These are phyloP conservation scores for Prunus dulcis DNA, from an alignment of 306 rosid species.

Conservation along the genomic window DNA sequence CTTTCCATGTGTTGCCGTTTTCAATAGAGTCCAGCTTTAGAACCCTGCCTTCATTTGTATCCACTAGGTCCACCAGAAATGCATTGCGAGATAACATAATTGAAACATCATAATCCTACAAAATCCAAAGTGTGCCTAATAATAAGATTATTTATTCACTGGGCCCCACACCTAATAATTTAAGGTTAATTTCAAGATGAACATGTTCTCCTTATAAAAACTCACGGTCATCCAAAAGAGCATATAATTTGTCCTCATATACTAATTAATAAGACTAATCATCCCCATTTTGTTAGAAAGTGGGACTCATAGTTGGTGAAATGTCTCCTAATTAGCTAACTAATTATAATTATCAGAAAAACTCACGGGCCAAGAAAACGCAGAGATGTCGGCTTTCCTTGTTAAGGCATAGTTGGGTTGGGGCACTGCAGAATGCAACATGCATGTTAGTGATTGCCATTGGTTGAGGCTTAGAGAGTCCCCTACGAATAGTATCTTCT, in stretches of 20 bases:
- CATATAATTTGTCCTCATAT: too few species aligned
- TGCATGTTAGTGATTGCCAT: constrained; percentile 48
- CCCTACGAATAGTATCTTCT: constrained; percentile 47
- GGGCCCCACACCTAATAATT: not conserved
- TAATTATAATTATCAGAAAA: not conserved
- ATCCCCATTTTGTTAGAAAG: too few species aligned
- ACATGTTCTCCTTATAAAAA: too few species aligned
- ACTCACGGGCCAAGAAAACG: constrained; percentile 30
- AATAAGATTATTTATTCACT: constrained; percentile 8
- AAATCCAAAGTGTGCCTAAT: not conserved
- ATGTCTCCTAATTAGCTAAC: too few species aligned
- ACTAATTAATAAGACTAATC: too few species aligned
- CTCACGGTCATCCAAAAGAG: too few species aligned
- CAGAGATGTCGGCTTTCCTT: constrained; percentile 28
- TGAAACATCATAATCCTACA: constrained; percentile 32
- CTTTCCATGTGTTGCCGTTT: constrained; percentile 39
- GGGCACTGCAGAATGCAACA: constrained; percentile 41
- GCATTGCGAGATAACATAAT: constrained; percentile 31
- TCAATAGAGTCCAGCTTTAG: constrained; percentile 42
- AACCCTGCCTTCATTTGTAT: constrained; percentile 31
- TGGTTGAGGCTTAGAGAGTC: constrained; percentile 52
- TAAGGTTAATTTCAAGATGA: too few species aligned
- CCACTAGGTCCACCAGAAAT: constrained; percentile 38
- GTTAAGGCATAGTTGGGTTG: constrained; percentile 21
- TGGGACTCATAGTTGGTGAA: too few species aligned